phyloP scores from a whole-genome alignment of 2,329 filamentous ascomycete species.

The Geosmithia putterillii region DNA sequence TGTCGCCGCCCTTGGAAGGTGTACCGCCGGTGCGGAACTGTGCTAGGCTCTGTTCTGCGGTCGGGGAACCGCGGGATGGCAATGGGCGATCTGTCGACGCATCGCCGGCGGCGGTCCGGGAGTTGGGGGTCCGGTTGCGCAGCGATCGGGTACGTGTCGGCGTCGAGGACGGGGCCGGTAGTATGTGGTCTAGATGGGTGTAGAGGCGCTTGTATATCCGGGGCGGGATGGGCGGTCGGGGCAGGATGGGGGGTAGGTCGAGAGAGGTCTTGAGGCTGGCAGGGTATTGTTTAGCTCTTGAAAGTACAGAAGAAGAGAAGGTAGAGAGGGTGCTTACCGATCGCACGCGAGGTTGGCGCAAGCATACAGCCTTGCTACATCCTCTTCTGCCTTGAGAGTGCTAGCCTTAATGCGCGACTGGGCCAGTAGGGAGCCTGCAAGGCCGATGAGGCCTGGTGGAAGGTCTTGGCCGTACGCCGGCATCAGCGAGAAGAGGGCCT shows the following conservation, averaged over 20 bases:
- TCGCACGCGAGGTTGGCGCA: constrained; percentile 88
- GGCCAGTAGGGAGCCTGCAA: constrained; percentile 62
- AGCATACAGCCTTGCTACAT: constrained; percentile 72
- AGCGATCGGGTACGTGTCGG: constrained; percentile 16
- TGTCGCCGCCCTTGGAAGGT: constrained; percentile 14
- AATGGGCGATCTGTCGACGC: constrained; percentile 17
- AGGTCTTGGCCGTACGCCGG: constrained; percentile 59
- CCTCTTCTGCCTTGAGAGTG: constrained; percentile 72
- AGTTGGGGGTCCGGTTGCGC: constrained; percentile 18
- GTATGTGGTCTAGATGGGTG: constrained; percentile 61
- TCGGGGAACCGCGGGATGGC: constrained; percentile 30
- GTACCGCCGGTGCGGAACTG: constrained; percentile 22
- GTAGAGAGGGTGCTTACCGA: constrained; percentile 35
- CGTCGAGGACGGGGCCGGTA: constrained; percentile 31
- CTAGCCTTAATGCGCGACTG: constrained; percentile 70
- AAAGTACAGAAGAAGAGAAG: neutral
- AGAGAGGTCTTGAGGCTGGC: constrained; percentile 62
- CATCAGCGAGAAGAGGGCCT: constrained; percentile 59
- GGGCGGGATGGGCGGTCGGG: constrained; percentile 66
- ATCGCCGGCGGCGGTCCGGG: constrained; percentile 13
- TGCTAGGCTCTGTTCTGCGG: constrained; percentile 30
- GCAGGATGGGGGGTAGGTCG: constrained; percentile 64
- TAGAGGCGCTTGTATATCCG: constrained; percentile 77
- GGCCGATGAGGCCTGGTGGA: constrained; percentile 56
- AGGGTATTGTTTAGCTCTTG: neutral